Conservation (phyloP, 2,329 filamentous ascomycete genomes). For the Conoideocrella luteorostrata region DNA sequence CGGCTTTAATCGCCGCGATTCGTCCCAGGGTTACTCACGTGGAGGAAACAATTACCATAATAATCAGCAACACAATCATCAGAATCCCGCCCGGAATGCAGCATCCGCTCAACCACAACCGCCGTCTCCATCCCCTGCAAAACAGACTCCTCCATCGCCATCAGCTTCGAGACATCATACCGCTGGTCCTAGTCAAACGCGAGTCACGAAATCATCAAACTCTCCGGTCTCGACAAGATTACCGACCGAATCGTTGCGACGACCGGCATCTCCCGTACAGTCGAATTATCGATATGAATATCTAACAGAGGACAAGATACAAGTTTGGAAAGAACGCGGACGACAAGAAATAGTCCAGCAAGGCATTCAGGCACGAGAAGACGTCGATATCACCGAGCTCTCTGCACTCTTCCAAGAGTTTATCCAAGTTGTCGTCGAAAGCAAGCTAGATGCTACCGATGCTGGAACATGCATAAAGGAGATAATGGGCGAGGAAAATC, state of each 20-base stretch:
- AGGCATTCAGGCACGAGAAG: conserved; percentile 56
- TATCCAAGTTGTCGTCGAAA: conserved; percentile 66
- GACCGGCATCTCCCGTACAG: conserved; percentile 21
- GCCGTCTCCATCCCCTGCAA: conserved; percentile 15
- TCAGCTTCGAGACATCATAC: background rate
- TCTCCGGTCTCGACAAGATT: conserved; percentile 14
- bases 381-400: conserved; percentile 63
- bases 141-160: conserved; percentile 12
- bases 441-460: conserved; percentile 58
- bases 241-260: conserved; percentile 15
- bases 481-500: conserved; percentile 55
- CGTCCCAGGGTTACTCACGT: conserved; percentile 31
- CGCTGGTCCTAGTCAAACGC: background rate
- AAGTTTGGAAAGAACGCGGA: conserved; percentile 61
- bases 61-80: conserved; percentile 12
- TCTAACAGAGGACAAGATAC: conserved; percentile 63
- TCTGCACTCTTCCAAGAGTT: conserved; percentile 79
- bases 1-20: conserved; percentile 46
- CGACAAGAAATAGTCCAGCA: conserved; percentile 61
- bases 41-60: conserved; percentile 17
- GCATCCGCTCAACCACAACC: conserved; percentile 15
- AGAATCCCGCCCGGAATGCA: conserved; percentile 16
- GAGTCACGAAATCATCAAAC: conserved; percentile 11
- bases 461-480: conserved; percentile 68
- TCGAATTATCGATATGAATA: conserved; percentile 65